phyloP scores from a whole-genome alignment of 2,329 filamentous ascomycete genomes.

The Rutstroemia sp. region DNA sequence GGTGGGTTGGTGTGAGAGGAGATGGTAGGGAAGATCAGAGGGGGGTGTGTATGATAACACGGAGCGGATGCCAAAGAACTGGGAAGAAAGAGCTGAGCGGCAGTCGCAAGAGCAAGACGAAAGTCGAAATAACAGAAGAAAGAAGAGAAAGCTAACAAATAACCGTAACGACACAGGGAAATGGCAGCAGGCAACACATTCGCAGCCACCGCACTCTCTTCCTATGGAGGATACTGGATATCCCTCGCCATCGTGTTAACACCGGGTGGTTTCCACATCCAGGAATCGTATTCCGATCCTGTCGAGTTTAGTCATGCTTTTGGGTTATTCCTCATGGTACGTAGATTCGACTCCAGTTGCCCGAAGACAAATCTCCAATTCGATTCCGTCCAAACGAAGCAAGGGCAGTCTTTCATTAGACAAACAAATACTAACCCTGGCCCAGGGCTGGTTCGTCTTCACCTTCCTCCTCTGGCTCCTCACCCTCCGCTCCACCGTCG shows the following conservation, averaged over 20 bases:
- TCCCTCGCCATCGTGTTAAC: slow-evolving; percentile 49
- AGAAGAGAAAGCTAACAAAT: background rate
- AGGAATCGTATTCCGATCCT: slow-evolving; percentile 21
- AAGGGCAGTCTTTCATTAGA: background rate
- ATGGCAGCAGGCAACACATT: slow-evolving; percentile 58
- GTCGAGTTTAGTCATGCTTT: slow-evolving; percentile 40
- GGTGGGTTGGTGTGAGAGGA: background rate
- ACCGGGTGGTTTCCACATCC: slow-evolving; percentile 47
- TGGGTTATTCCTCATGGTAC: slow-evolving; percentile 44
- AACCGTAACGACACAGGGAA: slow-evolving; percentile 38
- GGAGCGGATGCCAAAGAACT: too few species aligned
- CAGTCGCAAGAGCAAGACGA: too few species aligned
- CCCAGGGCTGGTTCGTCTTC: slow-evolving; percentile 52
- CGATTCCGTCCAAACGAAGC: background rate
- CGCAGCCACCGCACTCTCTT: slow-evolving; percentile 53
- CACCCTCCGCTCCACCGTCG: slow-evolving; percentile 51
- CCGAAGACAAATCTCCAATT: background rate
- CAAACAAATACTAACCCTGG: background rate
- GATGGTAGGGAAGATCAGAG: too few species aligned
- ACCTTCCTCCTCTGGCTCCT: slow-evolving; percentile 48
- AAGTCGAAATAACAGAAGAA: too few species aligned
- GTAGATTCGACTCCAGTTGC: too few species aligned
- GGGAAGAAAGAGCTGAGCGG: too few species aligned
- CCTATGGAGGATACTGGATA: slow-evolving; percentile 57
- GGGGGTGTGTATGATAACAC: too few species aligned